Evolutionary conservation across 176 grass and related monocot species (phyloP).

Genomic region (Aegilops bicornis): DNA sequence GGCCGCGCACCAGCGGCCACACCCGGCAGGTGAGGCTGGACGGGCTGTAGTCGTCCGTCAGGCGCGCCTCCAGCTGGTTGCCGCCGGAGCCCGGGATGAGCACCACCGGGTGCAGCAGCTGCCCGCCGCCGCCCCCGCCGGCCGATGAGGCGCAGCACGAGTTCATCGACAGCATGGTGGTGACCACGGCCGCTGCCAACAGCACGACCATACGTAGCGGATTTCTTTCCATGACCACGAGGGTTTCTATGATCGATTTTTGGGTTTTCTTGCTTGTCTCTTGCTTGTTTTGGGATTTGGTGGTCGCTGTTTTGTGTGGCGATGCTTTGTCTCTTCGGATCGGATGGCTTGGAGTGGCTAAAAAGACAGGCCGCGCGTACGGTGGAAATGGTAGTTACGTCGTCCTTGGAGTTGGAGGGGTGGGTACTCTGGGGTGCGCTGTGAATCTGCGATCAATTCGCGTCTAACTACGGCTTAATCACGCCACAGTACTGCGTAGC

Average conservation of each 20-base stretch:
- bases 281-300: slow-evolving; percentile 18
- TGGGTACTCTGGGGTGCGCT: background rate
- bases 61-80: slow-evolving; percentile 87
- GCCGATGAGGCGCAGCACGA: slow-evolving; percentile 1
- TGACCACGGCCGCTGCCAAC: background rate
- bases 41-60: slow-evolving; percentile 65
- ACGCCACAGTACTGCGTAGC: background rate
- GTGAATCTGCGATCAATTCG: background rate
- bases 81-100: slow-evolving; percentile 79
- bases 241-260: background rate
- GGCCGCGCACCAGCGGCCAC: slow-evolving; percentile 32
- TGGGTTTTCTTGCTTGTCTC: slow-evolving; percentile 11
- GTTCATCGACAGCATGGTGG: slow-evolving; percentile 25
- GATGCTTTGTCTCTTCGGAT: slow-evolving; percentile 23
- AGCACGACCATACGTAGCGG: background rate
- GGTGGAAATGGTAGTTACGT: background rate
- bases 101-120: slow-evolving; percentile 63
- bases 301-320: slow-evolving; percentile 44
- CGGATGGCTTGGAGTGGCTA: slow-evolving; percentile 30
- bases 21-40: slow-evolving; percentile 62
- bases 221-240: background rate
- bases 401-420: slow-evolving; percentile 19
- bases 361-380: background rate
- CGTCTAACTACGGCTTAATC: background rate
- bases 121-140: background rate